Base-by-base conservation (phyloP, 306 rosid genomes). In the Elaeagnus macrophylla region DNA sequence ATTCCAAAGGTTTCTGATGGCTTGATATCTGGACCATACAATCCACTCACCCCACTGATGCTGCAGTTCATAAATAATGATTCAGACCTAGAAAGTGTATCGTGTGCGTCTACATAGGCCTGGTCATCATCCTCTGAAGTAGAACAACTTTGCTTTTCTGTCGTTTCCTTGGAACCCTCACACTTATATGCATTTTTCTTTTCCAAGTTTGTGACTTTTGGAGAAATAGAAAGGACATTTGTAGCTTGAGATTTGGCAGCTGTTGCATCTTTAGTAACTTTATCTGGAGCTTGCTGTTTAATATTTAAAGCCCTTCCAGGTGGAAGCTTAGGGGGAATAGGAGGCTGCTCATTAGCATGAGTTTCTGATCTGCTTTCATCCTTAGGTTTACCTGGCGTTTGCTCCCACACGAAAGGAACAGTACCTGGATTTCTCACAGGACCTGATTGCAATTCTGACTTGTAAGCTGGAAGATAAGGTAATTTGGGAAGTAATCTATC, bases 381-480 rank as follows among this genome's bases (percentile, higher is more conserved):
- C 61, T 84, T 91, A 2, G 96, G 99, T 60, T 39, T 82, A 65
- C 99, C 96, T 4, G 99, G 99, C 17, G 72, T 72, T 51, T 78
- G 69, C 73, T 91, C 99, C 96, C 99, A 91, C 4, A 72, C 16
- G 66, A 91, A 91, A 60, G 99, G 99, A 67, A 91, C 71, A 32
- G 62, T 77, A 64, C 96, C 96, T 8, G 89, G 81, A 52, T 82
- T 69, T 53, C 95, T 82, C 45, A 76, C 56, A 9, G 96, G 83
- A 82, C 84, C 93, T 10, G 95, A 87, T 67, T 78, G 81, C 54
- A 91, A 66, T 37, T 91, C 97, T 64, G 97, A 78, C 57, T 76
- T 82, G 71, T 72, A 80, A 45, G 67, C 39, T 10, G 88, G 94
- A 64, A 72, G 67, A 56, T 72, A 72, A 57, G 82, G 81, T 61